Evolutionary conservation across 192 early-diverging fungal species (phyloP).

Genomic region (Mortierella hygrophila): DNA sequence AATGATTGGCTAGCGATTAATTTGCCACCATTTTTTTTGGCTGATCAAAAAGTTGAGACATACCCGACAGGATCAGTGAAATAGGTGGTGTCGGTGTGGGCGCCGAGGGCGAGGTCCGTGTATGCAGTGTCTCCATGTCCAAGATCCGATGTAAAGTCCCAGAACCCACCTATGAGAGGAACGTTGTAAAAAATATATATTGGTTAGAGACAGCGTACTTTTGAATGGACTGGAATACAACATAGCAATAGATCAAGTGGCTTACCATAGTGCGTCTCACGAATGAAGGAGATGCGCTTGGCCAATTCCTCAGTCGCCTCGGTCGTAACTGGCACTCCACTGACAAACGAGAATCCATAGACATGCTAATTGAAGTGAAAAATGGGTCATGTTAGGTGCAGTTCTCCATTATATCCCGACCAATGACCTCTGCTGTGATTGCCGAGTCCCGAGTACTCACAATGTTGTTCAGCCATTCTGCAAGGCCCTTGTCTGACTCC

Average conservation of each 20-base stretch:
- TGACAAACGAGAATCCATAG: conserved; percentile 83
- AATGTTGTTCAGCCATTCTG: conserved; percentile 76
- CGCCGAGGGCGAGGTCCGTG: conserved; percentile 76
- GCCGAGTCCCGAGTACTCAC: conserved; percentile 39
- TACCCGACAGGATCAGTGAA: conserved; percentile 88
- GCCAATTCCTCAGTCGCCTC: conserved; percentile 77
- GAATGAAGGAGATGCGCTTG: conserved; percentile 76
- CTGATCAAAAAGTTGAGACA: background rate
- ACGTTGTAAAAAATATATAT: background rate
- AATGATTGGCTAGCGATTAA: background rate
- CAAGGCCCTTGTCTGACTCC: conserved; percentile 74
- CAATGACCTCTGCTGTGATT: background rate
- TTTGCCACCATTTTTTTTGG: background rate
- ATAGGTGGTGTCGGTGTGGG: conserved; percentile 90
- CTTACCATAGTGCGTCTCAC: conserved; percentile 82
- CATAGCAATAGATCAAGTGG: background rate
- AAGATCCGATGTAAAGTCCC: conserved; percentile 82
- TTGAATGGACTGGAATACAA: background rate
- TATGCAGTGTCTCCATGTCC: conserved; percentile 90
- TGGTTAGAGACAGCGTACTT: background rate
- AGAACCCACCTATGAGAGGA: conserved; percentile 64
- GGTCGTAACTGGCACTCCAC: conserved; percentile 71
- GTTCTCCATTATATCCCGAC: background rate
- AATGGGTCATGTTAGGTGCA: background rate
- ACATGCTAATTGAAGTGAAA: conserved; percentile 56